phyloP scores from a whole-genome alignment of 176 grass and related monocot genomes.

The Eleusine indica region DNA sequence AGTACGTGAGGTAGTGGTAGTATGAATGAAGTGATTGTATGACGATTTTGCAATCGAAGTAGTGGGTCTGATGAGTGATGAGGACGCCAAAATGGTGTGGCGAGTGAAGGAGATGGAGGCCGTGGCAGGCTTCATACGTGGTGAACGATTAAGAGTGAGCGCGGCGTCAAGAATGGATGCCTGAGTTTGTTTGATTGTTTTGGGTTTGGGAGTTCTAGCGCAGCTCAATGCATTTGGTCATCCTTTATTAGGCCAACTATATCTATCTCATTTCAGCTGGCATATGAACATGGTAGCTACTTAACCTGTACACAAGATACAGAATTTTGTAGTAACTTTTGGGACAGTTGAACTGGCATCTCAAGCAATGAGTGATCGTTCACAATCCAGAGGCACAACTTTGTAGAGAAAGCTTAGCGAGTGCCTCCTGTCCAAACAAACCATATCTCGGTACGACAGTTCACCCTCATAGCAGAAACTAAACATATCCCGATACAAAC shows the following conservation, averaged over 20 bases:
- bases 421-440: background rate
- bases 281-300: too few relatives aligned
- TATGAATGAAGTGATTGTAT: too few relatives aligned
- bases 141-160: background rate
- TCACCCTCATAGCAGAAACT: too few relatives aligned
- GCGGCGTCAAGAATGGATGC: constrained; percentile 9
- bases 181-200: background rate
- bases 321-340: too few relatives aligned
- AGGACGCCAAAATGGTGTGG: too few relatives aligned
- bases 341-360: too few relatives aligned
- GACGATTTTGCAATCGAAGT: too few relatives aligned
- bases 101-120: constrained; percentile 47
- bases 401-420: background rate
- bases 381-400: background rate
- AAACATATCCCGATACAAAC: too few relatives aligned
- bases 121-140: constrained; percentile 53
- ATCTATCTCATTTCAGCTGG: too few relatives aligned
- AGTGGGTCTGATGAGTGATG: too few relatives aligned
- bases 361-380: background rate
- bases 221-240: background rate
- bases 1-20: too few relatives aligned
- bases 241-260: background rate
- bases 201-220: background rate
- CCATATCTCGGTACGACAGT: background rate
- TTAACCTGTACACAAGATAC: too few relatives aligned